phyloP scores from a whole-genome alignment of 1,139 yeast genomes.

The Scheffersomyces quercinus region DNA sequence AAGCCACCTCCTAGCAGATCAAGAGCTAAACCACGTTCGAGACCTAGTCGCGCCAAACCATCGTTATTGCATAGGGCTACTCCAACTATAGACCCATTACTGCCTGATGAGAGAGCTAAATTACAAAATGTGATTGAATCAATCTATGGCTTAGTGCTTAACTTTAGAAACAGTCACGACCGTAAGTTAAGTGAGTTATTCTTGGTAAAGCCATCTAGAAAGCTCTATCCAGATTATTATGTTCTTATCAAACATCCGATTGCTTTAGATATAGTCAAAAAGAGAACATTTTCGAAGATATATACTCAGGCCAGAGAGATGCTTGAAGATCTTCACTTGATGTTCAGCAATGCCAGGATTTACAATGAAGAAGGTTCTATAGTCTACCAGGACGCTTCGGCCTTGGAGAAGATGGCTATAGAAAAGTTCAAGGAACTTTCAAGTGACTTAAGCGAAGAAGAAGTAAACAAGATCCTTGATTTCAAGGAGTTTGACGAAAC shows the following conservation, averaged over 20 bases:
- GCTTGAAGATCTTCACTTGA: constrained; percentile 68
- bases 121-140: constrained; percentile 43
- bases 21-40: constrained; percentile 21
- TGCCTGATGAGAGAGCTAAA: constrained; percentile 41
- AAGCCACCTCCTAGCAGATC: constrained; percentile 16
- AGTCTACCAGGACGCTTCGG: constrained; percentile 75
- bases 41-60: constrained; percentile 15
- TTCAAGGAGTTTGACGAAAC: constrained; percentile 52
- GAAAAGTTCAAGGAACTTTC: constrained; percentile 32
- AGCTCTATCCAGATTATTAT: constrained; percentile 85
- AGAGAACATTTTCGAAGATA: constrained; percentile 53
- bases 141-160: constrained; percentile 47
- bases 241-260: constrained; percentile 77
- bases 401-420: constrained; percentile 54
- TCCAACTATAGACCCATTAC: constrained; percentile 41
- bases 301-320: constrained; percentile 62
- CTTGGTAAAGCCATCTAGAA: constrained; percentile 67
- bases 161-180: constrained; percentile 44
- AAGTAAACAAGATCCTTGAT: constrained; percentile 37
- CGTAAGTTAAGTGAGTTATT: constrained; percentile 60
- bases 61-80: constrained; percentile 35
- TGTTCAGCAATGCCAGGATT: constrained; percentile 81
- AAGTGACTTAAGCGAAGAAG: constrained; percentile 21
- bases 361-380: constrained; percentile 89
- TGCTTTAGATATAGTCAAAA: constrained; percentile 69